These are phyloP conservation scores for Globisporangium canariense DNA, from an alignment of 352 stramenopile species.

Conservation along the genomic window DNA sequence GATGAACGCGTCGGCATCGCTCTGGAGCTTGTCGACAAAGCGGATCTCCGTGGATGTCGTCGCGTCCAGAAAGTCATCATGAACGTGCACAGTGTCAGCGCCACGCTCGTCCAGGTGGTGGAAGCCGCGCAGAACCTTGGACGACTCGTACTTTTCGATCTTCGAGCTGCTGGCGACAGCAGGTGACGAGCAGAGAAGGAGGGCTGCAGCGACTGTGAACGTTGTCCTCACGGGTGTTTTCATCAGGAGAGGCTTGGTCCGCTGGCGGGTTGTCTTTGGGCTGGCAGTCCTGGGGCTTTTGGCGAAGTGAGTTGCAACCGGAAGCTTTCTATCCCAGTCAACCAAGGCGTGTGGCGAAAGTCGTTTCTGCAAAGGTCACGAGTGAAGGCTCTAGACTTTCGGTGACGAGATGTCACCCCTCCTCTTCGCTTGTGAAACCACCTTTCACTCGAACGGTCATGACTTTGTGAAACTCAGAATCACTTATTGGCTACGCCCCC, in stretches of 20 bases:
- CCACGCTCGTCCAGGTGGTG: not conserved
- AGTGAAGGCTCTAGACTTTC: too few species aligned
- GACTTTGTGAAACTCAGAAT: too few species aligned
- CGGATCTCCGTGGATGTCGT: slow-evolving; percentile 1
- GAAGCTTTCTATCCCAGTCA: not conserved
- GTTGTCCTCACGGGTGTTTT: not conserved
- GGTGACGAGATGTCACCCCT: too few species aligned
- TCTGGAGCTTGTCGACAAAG: slow-evolving; percentile 13
- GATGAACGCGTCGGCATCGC: slow-evolving; percentile 12
- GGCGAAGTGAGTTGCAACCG: not conserved
- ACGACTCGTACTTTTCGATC: slow-evolving; percentile 1
- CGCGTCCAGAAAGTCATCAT: not conserved
- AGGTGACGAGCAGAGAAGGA: not conserved
- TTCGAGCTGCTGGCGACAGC: not conserved
- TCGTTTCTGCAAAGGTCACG: not conserved
- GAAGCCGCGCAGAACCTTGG: slow-evolving; percentile 3
- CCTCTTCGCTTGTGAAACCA: too few species aligned
- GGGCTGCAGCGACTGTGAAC: not conserved
- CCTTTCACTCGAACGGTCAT: too few species aligned
- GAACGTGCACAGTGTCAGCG: not conserved
- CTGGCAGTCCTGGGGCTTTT: not conserved
- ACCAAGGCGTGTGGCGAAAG: not conserved
- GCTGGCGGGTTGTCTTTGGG: not conserved
- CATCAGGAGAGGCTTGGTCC: not conserved
- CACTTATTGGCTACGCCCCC: too few species aligned